Conservation (phyloP, 2,329 filamentous ascomycete species). For the Coniochaeta pulveracea region DNA sequence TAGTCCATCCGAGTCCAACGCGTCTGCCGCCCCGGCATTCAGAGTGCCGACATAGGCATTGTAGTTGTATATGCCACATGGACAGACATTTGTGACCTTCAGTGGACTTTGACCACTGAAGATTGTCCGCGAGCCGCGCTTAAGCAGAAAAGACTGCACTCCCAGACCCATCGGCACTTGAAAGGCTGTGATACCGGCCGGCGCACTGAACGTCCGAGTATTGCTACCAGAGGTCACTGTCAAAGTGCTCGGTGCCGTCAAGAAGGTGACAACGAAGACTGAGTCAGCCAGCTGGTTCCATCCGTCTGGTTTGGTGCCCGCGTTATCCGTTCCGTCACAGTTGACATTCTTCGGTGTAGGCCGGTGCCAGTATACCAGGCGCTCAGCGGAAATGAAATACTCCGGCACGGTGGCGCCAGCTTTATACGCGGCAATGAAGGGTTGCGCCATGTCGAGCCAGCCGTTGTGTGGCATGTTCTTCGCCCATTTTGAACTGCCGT, state of each 20-base stretch:
- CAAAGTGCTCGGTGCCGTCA: slow-evolving; percentile 30
- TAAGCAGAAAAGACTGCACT: slow-evolving; percentile 31
- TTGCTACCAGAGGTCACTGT: slow-evolving; percentile 31
- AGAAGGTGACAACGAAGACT: slow-evolving; percentile 38
- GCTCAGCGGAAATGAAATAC: slow-evolving; percentile 31
- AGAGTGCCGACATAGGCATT: slow-evolving; percentile 37
- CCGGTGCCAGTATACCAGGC: slow-evolving; percentile 45
- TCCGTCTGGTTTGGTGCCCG: slow-evolving; percentile 35
- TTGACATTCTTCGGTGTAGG: slow-evolving; percentile 31
- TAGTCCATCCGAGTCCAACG: slow-evolving; percentile 22
- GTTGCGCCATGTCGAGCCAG: slow-evolving; percentile 31
- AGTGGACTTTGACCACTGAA: slow-evolving; percentile 33
- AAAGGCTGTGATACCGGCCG: slow-evolving; percentile 30
- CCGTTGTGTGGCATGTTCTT: slow-evolving; percentile 25
- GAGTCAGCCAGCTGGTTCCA: slow-evolving; percentile 34
- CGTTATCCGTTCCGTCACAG: slow-evolving; percentile 39
- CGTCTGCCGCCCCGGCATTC: slow-evolving; percentile 22
- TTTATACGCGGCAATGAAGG: slow-evolving; percentile 10
- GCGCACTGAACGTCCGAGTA: slow-evolving; percentile 28
- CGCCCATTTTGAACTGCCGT: slow-evolving; percentile 12
- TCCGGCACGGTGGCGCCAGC: not conserved
- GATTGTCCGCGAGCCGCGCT: slow-evolving; percentile 24
- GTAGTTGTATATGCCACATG: slow-evolving; percentile 43
- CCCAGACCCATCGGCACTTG: slow-evolving; percentile 34
- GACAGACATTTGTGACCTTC: slow-evolving; percentile 24